Evolutionary conservation across 208 protist genomes (phyloP), one percentile per base, ranked within the genome.

Genomic region (Leishmania martiniquensis): DNA sequence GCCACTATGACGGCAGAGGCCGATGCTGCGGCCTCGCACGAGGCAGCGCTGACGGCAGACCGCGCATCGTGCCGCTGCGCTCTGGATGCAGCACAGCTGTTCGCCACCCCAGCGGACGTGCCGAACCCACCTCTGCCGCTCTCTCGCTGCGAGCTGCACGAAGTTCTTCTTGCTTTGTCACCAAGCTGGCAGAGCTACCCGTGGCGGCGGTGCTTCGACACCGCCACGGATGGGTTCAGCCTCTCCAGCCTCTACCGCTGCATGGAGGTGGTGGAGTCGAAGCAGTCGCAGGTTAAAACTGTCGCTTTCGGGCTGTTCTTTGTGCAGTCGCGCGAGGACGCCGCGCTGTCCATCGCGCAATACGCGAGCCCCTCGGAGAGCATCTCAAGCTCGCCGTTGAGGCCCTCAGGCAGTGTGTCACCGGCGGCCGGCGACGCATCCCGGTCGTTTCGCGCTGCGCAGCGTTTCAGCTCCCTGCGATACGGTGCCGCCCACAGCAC

Each of bases 131-230:
- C 63, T 4, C 70, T 79, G 39, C 83, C 90, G 17, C 75, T 94
- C 25, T 85, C 87, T 13, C 73, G 76, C 13, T 91, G 87, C 57
- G 87, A 88, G 71, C 69, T 88, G 54, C 87, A 94, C 72, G 87
- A 94, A 52, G 74, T 94, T 4, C 74, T 89, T 0, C 66, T 75
- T 1, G 44, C 86, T 25, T 78, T 94, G 15, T 85, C 90, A 4
- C 86, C 76, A 2, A 71, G 75, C 1, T 80, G 89, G 75, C 90
- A 91, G 72, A 69, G 85, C 54, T 88, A 82, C n/a, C 84, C 87
- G 32, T 93, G 89, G 89, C 47, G 71, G 42, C 72, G 89, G 55
- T 85, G 85, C 78, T 94, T 83, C 65, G 88, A 92, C 77, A 94
- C 86, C 9, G 81, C 82, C 13, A 70, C 62, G 1, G 84, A 94